These are phyloP conservation scores for Globisporangium lucens DNA, from an alignment of 352 stramenopile genomes.

Conservation along the genomic window DNA sequence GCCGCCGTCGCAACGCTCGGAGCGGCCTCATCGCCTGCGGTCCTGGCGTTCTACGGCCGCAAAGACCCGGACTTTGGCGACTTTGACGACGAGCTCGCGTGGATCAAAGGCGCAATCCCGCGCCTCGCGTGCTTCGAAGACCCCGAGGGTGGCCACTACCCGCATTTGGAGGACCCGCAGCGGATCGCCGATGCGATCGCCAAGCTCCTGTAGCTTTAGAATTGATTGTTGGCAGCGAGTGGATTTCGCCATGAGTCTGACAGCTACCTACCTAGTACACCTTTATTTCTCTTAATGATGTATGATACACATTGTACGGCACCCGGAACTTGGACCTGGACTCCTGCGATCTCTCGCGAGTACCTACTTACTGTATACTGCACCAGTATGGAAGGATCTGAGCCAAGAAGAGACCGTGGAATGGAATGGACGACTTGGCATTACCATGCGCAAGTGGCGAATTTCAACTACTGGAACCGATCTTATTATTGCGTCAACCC, in stretches of 20 bases:
- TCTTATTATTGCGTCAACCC: neutral
- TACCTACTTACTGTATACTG: too few species aligned
- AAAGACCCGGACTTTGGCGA: slow-evolving; percentile 38
- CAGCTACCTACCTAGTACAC: too few species aligned
- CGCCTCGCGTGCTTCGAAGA: slow-evolving; percentile 20
- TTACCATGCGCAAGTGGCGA: too few species aligned
- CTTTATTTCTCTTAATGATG: too few species aligned
- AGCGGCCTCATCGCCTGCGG: slow-evolving; percentile 8
- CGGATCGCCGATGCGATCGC: slow-evolving; percentile 21
- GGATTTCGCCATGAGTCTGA: neutral
- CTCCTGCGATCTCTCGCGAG: neutral
- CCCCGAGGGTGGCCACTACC: slow-evolving; percentile 32
- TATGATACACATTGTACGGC: too few species aligned
- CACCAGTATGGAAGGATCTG: too few species aligned
- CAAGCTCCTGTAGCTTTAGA: slow-evolving; percentile 6
- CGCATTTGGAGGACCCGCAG: slow-evolving; percentile 29
- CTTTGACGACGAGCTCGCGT: slow-evolving; percentile 28
- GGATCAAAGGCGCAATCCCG: slow-evolving; percentile 27
- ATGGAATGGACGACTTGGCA: too few species aligned
- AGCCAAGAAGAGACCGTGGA: too few species aligned
- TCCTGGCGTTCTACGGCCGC: slow-evolving; percentile 34
- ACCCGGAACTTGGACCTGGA: neutral
- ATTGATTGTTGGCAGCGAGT: neutral
- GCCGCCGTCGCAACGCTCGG: slow-evolving; percentile 20
- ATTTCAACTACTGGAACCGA: too few species aligned